Evolutionary conservation across 2,329 filamentous ascomycete genomes (phyloP).

Genomic region (Penicillium brevicompactum): DNA sequence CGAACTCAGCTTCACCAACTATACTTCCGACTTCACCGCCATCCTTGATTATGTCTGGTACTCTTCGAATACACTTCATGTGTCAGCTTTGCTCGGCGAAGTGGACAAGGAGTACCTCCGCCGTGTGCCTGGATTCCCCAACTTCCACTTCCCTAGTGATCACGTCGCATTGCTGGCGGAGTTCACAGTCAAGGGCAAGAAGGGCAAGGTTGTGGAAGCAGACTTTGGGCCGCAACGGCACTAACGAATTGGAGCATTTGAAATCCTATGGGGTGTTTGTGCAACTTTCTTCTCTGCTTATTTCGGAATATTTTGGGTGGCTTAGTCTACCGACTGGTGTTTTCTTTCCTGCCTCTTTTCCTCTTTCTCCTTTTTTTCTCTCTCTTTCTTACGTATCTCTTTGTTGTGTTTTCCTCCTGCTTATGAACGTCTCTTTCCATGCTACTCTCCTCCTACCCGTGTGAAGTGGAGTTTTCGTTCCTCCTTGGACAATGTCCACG

Average conservation of each 20-base stretch:
- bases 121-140: constrained; percentile 86
- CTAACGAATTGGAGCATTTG: constrained; percentile 39
- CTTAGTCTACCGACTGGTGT: constrained; percentile 28
- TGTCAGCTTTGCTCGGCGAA: constrained; percentile 80
- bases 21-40: constrained; percentile 88
- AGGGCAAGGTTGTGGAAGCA: constrained; percentile 70
- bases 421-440: constrained; percentile 27
- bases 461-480: constrained; percentile 16
- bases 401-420: constrained; percentile 21
- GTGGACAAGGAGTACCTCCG: constrained; percentile 84
- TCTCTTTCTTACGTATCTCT: constrained; percentile 16
- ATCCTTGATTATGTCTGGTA: constrained; percentile 99
- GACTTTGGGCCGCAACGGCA: constrained; percentile 60
- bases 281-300: constrained; percentile 34
- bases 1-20: constrained; percentile 92
- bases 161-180: constrained; percentile 88
- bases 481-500: constrained; percentile 11
- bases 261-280: constrained; percentile 42
- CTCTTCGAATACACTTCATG: constrained; percentile 83
- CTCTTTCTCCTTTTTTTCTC: background rate
- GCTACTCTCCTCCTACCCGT: constrained; percentile 13
- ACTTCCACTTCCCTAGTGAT: constrained; percentile 92
- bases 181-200: constrained; percentile 84
- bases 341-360: background rate
- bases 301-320: constrained; percentile 43